A percentile compares a stretch with the other conserved stretches of the same genome.
Conservation (phyloP, 495 filamentous ascomycete species). For the Annulohypoxylon stygium region DNA sequence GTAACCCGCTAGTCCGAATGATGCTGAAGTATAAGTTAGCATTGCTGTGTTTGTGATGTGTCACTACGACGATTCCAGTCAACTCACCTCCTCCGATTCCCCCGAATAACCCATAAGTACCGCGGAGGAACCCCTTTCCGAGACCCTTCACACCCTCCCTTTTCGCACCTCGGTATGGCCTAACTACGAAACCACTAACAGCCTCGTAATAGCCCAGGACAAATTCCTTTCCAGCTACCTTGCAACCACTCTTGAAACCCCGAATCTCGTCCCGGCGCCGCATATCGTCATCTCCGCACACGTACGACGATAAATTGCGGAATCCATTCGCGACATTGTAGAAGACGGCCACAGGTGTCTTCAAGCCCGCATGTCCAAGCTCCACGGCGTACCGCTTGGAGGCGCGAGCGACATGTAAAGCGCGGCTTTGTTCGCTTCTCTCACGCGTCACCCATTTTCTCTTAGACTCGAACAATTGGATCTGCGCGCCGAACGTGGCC, state of each 20-base stretch:
- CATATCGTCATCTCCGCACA: constrained; percentile 55
- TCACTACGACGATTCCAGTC: not conserved
- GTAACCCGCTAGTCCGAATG: constrained; percentile 70
- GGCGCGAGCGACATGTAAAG: constrained; percentile 35
- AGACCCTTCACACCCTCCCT: constrained; percentile 57
- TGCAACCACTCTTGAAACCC: constrained; percentile 67
- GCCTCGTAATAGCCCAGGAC: constrained; percentile 57
- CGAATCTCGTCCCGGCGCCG: constrained; percentile 67
- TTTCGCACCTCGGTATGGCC: constrained; percentile 55
- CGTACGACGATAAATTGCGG: constrained; percentile 28
- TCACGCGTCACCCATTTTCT: constrained; percentile 6
- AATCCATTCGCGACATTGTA: constrained; percentile 52
- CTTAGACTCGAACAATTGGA: constrained; percentile 6
- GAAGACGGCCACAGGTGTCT: constrained; percentile 48
- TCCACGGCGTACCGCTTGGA: constrained; percentile 39
- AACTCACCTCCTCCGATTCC: constrained; percentile 18
- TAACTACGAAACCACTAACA: constrained; percentile 52
- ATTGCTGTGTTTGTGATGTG: not conserved
- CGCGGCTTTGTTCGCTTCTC: constrained; percentile 32
- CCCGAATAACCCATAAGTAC: constrained; percentile 3
- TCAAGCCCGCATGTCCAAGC: constrained; percentile 35
- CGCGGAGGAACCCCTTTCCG: constrained; percentile 47
- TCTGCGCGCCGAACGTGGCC: not conserved
- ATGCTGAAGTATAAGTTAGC: constrained; percentile 26
- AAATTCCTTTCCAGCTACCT: constrained; percentile 65